Evolutionary conservation across 1,284 basidiomycete species (phyloP).

Genomic region (Microbotryum lychnidis-dioicae): DNA sequence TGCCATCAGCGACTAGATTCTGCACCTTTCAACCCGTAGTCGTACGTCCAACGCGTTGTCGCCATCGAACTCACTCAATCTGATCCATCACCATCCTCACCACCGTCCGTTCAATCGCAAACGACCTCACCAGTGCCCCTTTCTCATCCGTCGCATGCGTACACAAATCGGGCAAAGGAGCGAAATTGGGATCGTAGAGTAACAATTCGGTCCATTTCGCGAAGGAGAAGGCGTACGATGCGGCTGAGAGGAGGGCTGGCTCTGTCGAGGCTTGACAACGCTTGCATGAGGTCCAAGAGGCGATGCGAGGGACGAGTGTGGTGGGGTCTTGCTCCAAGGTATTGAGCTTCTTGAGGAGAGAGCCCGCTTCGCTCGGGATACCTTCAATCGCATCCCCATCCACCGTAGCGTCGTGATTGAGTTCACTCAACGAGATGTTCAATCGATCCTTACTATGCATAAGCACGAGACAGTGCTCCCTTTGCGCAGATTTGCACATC

Average conservation of each 20-base stretch:
- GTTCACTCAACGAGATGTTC: constrained; percentile 5
- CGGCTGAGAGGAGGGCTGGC: background rate
- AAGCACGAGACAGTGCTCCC: constrained; percentile 8
- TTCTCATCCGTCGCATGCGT: constrained; percentile 10
- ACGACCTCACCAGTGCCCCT: constrained; percentile 8
- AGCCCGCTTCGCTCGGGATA: too few relatives aligned
- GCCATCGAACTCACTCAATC: constrained; percentile 9
- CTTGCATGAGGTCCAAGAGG: constrained; percentile 9
- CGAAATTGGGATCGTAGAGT: constrained; percentile 16
- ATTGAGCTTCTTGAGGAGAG: background rate
- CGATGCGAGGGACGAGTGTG: background rate
- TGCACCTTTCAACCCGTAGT: too few relatives aligned
- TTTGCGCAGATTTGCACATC: background rate
- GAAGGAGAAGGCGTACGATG: constrained; percentile 5
- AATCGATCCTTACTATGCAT: constrained; percentile 14
- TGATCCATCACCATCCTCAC: constrained; percentile 1
- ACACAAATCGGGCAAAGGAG: constrained; percentile 14
- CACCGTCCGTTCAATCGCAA: background rate
- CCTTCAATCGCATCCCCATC: background rate
- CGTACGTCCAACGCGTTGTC: too few relatives aligned
- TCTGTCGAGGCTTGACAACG: constrained; percentile 3
- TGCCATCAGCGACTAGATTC: too few relatives aligned
- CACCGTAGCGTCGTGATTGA: background rate
- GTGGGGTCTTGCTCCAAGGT: background rate
- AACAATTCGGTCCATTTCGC: constrained; percentile 19